Base-by-base conservation (phyloP, 2,329 filamentous ascomycete genomes). In the Trichoderma polysporum region DNA sequence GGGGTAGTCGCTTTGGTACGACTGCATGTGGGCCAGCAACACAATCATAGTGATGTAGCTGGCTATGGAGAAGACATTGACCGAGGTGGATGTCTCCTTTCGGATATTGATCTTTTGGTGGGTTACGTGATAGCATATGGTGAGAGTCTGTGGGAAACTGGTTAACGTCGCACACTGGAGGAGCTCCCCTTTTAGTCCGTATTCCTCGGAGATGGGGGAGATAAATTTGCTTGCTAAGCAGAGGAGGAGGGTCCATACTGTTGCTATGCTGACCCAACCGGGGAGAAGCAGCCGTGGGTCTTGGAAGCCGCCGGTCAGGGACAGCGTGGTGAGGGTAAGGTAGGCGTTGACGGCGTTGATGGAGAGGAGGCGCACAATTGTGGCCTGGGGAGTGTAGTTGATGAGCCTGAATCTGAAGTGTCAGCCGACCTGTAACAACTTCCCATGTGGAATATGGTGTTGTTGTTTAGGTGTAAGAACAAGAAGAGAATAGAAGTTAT, bases 301-400 rank as follows among this genome's bases (percentile, higher is more conserved):
- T 70, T 87, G 84, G 63, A 89, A 89, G 66, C 88, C 90, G 68
- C 90, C 91, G 8, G 87, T 87, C 39, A 92, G 80, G 72, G 88
- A 88, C 47, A 93, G 86, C 29, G 91, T 86, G 80, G 88, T 89
- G 61, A 90, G 90, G 27, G 90, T 92, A 57, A 91, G 82, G 78
- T 92, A 93, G 70, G 89, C 89, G 75, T 93, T 92, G 68, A 91
- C 83, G 66, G 87, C 88, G 76, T 90, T 91, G 69, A 91, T 90
- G 68, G 90, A 90, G 59, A 92, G 83, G 52, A 95, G 88, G 58
- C 92, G 91, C 67, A 95, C 89, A 69, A 94, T 87, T 54, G 92
- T 93, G 58, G 91, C 92, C 76, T 88, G 86, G 2, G 92, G 91
- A 15, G 91, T 93, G 79, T 94, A 95, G 77, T 93, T 90, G 72